phyloP scores from a whole-genome alignment of 2,329 filamentous ascomycete species.

The Stagonosporopsis cucurbitacearum region DNA sequence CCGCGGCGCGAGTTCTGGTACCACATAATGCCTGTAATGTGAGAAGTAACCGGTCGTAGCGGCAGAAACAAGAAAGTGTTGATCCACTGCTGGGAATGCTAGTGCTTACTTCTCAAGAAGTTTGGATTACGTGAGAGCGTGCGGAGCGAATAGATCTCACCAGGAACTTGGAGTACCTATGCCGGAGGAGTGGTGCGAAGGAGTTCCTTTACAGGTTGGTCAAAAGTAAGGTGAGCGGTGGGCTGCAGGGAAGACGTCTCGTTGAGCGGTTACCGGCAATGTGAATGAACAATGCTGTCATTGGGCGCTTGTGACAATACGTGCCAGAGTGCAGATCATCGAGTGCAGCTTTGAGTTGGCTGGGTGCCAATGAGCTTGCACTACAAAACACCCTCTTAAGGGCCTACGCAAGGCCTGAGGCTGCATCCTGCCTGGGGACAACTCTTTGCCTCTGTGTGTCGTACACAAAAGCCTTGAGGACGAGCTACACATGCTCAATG shows the following conservation, averaged over 20 bases:
- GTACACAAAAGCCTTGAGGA: too few species aligned
- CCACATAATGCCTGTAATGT: background rate
- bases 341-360: background rate
- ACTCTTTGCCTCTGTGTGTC: too few species aligned
- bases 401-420: too few species aligned
- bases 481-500: too few species aligned
- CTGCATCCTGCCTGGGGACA: too few species aligned
- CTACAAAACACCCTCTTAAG: too few species aligned
- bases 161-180: too few species aligned
- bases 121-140: background rate
- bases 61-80: background rate
- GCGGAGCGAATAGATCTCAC: background rate
- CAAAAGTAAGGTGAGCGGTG: background rate
- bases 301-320: background rate
- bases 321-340: too few species aligned
- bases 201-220: background rate
- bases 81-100: background rate
- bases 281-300: background rate
- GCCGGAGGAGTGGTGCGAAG: background rate
- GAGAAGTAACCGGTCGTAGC: background rate
- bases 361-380: too few species aligned
- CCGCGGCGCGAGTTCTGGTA: background rate
- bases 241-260: background rate
- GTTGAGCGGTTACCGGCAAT: background rate
- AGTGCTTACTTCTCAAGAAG: constrained; percentile 1